These are phyloP conservation scores for Carex myosuroides DNA, from an alignment of 176 grass and related monocot species.

Conservation along the genomic window DNA sequence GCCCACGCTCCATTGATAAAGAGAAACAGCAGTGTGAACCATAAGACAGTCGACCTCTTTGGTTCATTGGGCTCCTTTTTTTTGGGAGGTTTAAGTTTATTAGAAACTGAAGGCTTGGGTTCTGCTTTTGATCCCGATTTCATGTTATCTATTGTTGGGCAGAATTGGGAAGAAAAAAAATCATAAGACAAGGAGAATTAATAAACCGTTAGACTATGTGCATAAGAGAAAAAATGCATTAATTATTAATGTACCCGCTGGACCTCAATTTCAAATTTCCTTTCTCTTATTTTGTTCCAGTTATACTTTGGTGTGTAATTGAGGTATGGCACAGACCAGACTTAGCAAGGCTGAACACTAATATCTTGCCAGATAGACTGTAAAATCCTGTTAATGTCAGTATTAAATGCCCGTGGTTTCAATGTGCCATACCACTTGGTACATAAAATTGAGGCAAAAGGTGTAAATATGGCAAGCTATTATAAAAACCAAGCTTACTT, in stretches of 20 bases:
- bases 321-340: background rate
- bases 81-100: conserved; percentile 29
- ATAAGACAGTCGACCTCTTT: conserved; percentile 54
- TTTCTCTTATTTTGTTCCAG: background rate
- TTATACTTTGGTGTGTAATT: background rate
- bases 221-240: background rate
- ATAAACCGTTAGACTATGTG: background rate
- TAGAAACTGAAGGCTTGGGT: background rate
- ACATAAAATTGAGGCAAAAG: too few relatives aligned
- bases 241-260: too few relatives aligned
- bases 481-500: too few relatives aligned
- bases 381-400: background rate
- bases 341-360: background rate
- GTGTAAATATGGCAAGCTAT: too few relatives aligned
- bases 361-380: background rate
- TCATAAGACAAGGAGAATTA: background rate
- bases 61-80: conserved; percentile 25
- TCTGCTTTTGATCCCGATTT: background rate
- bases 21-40: conserved; percentile 57
- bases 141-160: background rate
- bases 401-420: background rate
- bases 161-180: background rate
- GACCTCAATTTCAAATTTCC: background rate
- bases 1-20: conserved; percentile 83
- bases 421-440: too few relatives aligned